Percentiles rank a stretch among this genome's conserved stretches.
Conservation (phyloP, 208 protist species). For the Herpetomonas samuelpessoai region DNA sequence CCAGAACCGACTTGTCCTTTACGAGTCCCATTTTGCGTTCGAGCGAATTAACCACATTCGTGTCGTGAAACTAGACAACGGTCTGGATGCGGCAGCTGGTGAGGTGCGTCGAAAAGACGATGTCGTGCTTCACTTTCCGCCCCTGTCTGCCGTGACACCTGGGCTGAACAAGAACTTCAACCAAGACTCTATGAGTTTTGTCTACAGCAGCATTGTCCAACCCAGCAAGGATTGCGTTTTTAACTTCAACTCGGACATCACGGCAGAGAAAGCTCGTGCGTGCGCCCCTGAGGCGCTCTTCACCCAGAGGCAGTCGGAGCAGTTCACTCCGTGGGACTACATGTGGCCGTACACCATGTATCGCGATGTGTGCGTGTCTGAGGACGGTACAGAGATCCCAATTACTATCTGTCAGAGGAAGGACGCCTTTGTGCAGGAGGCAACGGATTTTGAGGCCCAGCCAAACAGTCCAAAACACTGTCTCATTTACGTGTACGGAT, state of each 20-base stretch:
- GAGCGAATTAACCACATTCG: constrained; percentile 84
- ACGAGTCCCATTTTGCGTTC: constrained; percentile 82
- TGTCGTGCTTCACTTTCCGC: constrained; percentile 86
- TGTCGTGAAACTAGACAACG: constrained; percentile 77
- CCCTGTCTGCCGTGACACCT: constrained; percentile 65
- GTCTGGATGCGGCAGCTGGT: constrained; percentile 55
- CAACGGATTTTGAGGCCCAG: constrained; percentile 85
- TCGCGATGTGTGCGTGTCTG: constrained; percentile 78
- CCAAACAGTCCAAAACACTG: constrained; percentile 87
- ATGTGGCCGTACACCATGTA: constrained; percentile 94
- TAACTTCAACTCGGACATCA: constrained; percentile 81
- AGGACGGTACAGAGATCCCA: constrained; percentile 85
- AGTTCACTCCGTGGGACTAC: constrained; percentile 91
- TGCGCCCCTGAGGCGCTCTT: constrained; percentile 80
- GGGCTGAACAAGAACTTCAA: constrained; percentile 91
- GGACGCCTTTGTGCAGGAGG: constrained; percentile 88
- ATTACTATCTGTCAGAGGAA: constrained; percentile 88
- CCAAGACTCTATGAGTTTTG: constrained; percentile 85
- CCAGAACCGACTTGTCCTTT: constrained; percentile 66
- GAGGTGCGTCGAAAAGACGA: constrained; percentile 54
- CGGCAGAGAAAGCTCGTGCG: constrained; percentile 47
- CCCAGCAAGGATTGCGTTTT: constrained; percentile 84
- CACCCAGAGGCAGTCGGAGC: constrained; percentile 89
- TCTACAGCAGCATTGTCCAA: constrained; percentile 86
- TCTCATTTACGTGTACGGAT: constrained; percentile 91